Evolutionary conservation across 352 stramenopile species (phyloP).

Genomic region (Pythium pectinolyticum): DNA sequence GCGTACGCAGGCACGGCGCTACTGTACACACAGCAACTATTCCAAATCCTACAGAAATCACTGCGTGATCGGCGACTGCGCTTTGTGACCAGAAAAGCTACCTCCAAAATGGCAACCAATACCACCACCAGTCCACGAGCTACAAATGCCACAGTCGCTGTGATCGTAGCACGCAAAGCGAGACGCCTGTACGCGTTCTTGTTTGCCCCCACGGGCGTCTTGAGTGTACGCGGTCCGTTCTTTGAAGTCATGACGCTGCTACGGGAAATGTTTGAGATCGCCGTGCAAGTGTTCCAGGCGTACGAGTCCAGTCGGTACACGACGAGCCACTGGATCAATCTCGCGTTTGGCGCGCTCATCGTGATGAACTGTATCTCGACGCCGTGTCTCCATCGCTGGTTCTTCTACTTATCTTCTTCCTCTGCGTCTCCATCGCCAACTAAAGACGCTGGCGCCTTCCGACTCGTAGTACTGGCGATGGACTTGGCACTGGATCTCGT

Average conservation of each 20-base stretch:
- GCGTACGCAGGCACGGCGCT: neutral
- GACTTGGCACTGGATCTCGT: constrained; percentile 10
- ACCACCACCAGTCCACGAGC: no score
- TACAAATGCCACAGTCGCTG: no score
- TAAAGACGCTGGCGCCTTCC: neutral
- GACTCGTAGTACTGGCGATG: neutral
- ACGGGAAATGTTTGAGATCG: constrained; percentile 6
- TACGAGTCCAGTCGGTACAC: constrained; percentile 13
- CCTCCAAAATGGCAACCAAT: no score
- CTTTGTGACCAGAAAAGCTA: no score
- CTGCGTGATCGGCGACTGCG: neutral
- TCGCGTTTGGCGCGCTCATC: constrained; percentile 14
- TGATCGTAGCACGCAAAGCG: neutral
- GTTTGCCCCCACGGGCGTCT: neutral
- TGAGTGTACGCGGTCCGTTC: constrained; percentile 6
- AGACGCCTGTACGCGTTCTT: neutral
- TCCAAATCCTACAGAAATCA: neutral
- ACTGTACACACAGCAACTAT: neutral
- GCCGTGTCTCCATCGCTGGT: constrained; percentile 6
- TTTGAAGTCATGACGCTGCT: constrained; percentile 10
- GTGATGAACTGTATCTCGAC: constrained; percentile 19
- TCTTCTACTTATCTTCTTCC: neutral
- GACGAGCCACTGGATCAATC: constrained; percentile 9
- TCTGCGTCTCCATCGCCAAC: no score
- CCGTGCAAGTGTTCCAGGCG: constrained; percentile 1